These are phyloP conservation scores for Xanthoceras sorbifolium DNA, from an alignment of 345 rosid species.

Conservation along the genomic window DNA sequence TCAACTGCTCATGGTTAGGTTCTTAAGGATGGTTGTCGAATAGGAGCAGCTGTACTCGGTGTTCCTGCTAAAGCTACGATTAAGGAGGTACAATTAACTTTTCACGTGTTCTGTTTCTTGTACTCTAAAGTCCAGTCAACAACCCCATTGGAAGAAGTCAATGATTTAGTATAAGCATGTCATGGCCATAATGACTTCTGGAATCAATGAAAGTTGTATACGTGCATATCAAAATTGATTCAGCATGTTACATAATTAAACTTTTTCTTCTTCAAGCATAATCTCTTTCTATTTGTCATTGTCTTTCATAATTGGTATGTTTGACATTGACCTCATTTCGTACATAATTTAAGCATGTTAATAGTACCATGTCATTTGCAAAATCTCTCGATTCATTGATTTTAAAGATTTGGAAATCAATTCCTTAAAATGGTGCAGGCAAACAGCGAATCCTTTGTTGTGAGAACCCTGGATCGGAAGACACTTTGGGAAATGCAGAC, in stretches of 20 bases:
- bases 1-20: constrained; percentile 53
- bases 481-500: constrained; percentile 99
- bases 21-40: constrained; percentile 61
- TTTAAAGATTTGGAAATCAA: neutral
- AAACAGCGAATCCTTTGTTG: constrained; percentile 71
- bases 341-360: neutral
- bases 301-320: neutral
- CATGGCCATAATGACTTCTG: neutral
- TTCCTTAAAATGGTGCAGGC: constrained; percentile 48
- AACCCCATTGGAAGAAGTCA: neutral
- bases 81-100: constrained; percentile 63
- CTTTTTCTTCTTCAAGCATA: neutral
- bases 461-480: constrained; percentile 81
- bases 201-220: neutral
- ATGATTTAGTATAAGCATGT: neutral
- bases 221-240: neutral
- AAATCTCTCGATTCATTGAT: neutral
- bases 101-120: constrained; percentile 6
- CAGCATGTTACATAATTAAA: neutral
- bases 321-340: neutral
- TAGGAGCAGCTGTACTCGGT: constrained; percentile 97
- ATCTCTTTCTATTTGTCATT: neutral
- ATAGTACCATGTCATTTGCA: neutral
- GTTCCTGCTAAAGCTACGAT: constrained; percentile 96
- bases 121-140: neutral